Conservation (phyloP, 345 rosid genomes). For the Trapa incisa region DNA sequence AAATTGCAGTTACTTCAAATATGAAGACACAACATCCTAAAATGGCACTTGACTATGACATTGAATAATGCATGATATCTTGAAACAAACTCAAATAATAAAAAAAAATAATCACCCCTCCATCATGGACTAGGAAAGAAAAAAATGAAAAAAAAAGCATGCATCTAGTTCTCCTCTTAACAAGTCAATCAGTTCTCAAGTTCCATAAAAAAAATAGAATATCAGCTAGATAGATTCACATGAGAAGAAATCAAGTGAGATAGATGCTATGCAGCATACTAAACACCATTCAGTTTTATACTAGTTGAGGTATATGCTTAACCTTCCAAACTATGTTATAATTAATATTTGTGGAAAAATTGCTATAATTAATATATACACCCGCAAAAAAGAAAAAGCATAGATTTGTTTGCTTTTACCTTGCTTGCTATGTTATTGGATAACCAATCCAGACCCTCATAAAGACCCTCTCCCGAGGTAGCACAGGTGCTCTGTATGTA, state of each 20-base stretch:
- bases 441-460: slow-evolving; percentile 88
- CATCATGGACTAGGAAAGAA: background rate
- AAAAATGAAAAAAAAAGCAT: background rate
- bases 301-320: too few species aligned
- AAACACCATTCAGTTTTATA: background rate
- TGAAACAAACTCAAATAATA: background rate
- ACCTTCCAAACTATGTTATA: too few species aligned
- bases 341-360: too few species aligned
- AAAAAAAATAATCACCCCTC: background rate
- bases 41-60: background rate
- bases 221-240: too few species aligned
- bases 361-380: too few species aligned
- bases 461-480: slow-evolving; percentile 79
- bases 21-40: background rate
- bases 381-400: too few species aligned
- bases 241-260: background rate
- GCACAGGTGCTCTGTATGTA: slow-evolving; percentile 94
- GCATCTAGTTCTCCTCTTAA: background rate
- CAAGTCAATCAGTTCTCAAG: background rate
- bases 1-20: background rate
- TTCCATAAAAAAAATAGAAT: too few species aligned
- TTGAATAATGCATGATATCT: background rate
- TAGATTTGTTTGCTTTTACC: slow-evolving; percentile 19
- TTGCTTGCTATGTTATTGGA: slow-evolving; percentile 79
- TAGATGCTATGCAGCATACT: background rate